A percentile compares a stretch with the other conserved stretches of the same genome.
phyloP scores from a whole-genome alignment of 306 rosid species.

The Malus fusca region DNA sequence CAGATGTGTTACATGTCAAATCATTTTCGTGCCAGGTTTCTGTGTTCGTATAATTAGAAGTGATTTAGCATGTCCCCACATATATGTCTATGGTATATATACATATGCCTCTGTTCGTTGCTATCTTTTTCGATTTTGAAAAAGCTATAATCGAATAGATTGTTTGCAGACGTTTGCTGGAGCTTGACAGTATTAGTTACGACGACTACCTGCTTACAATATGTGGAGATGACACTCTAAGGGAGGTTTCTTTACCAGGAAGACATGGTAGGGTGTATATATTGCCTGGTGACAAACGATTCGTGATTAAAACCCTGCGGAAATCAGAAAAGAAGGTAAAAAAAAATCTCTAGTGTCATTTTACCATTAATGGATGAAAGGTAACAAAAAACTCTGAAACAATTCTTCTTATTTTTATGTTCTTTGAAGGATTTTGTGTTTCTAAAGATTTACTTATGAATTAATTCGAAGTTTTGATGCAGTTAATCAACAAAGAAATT shows the following conservation, averaged over 20 bases:
- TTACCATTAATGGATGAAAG: background rate
- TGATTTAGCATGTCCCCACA: background rate
- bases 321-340: slow-evolving; percentile 36
- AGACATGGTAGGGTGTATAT: slow-evolving; percentile 21
- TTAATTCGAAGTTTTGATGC: background rate
- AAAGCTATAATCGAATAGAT: background rate
- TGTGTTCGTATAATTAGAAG: background rate
- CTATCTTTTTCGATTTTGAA: background rate
- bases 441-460: background rate
- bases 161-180: slow-evolving; percentile 30
- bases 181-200: slow-evolving; percentile 24
- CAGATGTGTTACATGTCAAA: background rate
- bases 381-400: background rate
- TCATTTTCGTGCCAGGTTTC: background rate
- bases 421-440: background rate
- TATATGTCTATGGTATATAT: background rate
- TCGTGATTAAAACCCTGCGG: slow-evolving; percentile 22
- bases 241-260: slow-evolving; percentile 23
- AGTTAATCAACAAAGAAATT: background rate
- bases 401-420: background rate
- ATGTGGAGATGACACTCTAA: slow-evolving; percentile 26
- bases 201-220: slow-evolving; percentile 22
- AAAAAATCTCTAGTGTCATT: background rate
- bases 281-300: slow-evolving; percentile 19
- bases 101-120: background rate